phyloP scores from a whole-genome alignment of 805 yeast genomes.

The Hanseniaspora jakobsenii region DNA sequence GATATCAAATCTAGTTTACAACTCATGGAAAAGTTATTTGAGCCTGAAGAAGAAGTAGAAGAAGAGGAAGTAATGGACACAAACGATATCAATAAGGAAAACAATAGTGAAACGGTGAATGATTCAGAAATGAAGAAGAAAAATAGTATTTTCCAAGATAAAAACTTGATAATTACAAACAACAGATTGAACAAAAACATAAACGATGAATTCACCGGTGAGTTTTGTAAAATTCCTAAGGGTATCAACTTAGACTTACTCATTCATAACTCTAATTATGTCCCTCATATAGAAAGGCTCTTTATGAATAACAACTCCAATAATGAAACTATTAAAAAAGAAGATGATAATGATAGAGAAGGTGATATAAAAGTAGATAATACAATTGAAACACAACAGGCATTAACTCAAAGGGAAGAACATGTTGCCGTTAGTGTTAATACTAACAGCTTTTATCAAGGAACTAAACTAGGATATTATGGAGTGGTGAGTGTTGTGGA shows the following conservation, averaged over 20 bases:
- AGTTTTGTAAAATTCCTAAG: background rate
- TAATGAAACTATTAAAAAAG: too few species aligned
- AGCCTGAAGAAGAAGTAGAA: background rate
- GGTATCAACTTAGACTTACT: background rate
- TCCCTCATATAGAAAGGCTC: conserved; percentile 8
- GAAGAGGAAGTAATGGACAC: conserved; percentile 3
- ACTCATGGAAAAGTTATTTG: conserved; percentile 15
- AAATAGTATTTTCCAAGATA: background rate
- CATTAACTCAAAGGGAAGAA: too few species aligned
- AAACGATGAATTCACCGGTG: too few species aligned
- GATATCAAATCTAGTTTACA: conserved; percentile 13
- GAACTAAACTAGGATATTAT: conserved; percentile 2
- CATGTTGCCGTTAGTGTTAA: conserved; percentile 1
- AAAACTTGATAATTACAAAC: conserved; percentile 16
- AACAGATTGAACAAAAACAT: conserved; percentile 21
- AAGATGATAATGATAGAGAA: too few species aligned
- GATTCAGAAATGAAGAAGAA: background rate
- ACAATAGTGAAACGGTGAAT: background rate
- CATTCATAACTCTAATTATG: conserved; percentile 10
- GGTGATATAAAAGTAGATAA: too few species aligned
- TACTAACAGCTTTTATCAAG: conserved; percentile 7
- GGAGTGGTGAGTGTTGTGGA: background rate
- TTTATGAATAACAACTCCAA: too few species aligned
- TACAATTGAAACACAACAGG: too few species aligned
- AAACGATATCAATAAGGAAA: background rate